Percentiles rank a stretch among this genome's conserved stretches.
phyloP scores from a whole-genome alignment of 2,329 filamentous ascomycete species.

The Dothiorella sarmentorum region DNA sequence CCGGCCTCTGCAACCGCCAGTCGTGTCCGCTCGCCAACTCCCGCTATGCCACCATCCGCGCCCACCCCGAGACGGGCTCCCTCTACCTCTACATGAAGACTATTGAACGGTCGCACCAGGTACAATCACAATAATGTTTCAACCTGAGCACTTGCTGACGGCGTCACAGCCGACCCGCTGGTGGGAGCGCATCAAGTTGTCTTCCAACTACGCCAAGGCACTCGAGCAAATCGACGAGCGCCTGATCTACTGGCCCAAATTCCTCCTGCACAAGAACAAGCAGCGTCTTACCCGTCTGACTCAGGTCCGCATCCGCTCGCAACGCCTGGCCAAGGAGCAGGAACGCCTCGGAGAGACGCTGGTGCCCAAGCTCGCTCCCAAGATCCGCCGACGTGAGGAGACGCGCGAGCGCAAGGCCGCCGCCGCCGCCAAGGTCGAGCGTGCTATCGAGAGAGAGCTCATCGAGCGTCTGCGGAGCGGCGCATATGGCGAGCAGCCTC shows the following conservation, averaged over 20 bases:
- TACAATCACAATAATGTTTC: not conserved
- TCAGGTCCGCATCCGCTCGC: constrained; percentile 77
- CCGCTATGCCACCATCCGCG: constrained; percentile 86
- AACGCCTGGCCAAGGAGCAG: constrained; percentile 81
- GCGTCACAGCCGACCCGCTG: constrained; percentile 41
- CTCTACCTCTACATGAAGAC: constrained; percentile 98
- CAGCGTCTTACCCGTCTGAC: constrained; percentile 88
- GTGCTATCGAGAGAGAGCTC: constrained; percentile 91
- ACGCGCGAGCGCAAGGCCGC: constrained; percentile 49
- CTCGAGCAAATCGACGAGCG: constrained; percentile 73
- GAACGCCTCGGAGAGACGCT: constrained; percentile 83
- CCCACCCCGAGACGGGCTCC: constrained; percentile 72
- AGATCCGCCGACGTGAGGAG: constrained; percentile 60
- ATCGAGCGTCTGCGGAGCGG: constrained; percentile 87
- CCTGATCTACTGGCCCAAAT: constrained; percentile 87
- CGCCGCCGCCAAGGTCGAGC: constrained; percentile 81
- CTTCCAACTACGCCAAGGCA: constrained; percentile 85
- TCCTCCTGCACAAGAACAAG: constrained; percentile 91
- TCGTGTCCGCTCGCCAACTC: constrained; percentile 89
- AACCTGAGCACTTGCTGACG: not conserved
- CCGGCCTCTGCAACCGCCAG: constrained; percentile 78
- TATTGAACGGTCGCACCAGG: constrained; percentile 73
- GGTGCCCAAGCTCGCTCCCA: constrained; percentile 86
- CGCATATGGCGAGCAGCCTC: constrained; percentile 81
- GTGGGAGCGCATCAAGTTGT: constrained; percentile 91